Conservation (phyloP, 306 rosid genomes). For the Chamaecrista fasciculata region DNA sequence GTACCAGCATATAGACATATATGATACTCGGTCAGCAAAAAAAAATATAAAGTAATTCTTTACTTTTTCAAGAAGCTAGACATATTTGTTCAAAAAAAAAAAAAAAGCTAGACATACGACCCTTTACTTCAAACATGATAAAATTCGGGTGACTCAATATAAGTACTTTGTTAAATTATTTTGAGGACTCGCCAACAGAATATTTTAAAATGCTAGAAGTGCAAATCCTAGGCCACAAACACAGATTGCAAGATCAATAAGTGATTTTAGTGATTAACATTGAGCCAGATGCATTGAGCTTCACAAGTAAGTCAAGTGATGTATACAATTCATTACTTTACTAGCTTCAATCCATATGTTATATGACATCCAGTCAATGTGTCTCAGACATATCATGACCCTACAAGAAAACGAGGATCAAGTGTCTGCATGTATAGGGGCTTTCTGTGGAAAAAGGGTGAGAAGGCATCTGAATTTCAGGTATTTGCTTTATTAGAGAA, state of each 20-base stretch:
- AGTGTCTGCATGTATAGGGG: constrained; percentile 8
- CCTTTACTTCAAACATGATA: neutral
- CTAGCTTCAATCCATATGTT: neutral
- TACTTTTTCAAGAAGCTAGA: neutral
- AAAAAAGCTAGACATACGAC: neutral
- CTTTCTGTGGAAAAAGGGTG: constrained; percentile 7
- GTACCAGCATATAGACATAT: neutral
- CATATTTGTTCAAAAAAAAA: too few species aligned
- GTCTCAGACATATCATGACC: neutral
- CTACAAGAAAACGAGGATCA: neutral
- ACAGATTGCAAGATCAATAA: constrained; percentile 18
- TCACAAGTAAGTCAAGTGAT: neutral
- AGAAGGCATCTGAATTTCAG: constrained; percentile 12
- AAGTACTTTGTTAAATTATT: constrained; percentile 12
- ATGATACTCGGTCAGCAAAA: neutral
- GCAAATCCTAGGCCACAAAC: constrained; percentile 16
- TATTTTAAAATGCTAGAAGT: constrained; percentile 10
- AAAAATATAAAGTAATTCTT: neutral
- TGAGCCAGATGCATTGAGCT: neutral
- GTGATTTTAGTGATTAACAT: constrained; percentile 1
- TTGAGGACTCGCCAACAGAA: neutral
- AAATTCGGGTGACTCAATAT: constrained; percentile 5
- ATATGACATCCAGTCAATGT: neutral
- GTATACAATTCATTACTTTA: neutral
- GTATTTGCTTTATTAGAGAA: neutral